phyloP scores from a whole-genome alignment of 768 basidiomycete species.

The Psilocybe tampanensis region DNA sequence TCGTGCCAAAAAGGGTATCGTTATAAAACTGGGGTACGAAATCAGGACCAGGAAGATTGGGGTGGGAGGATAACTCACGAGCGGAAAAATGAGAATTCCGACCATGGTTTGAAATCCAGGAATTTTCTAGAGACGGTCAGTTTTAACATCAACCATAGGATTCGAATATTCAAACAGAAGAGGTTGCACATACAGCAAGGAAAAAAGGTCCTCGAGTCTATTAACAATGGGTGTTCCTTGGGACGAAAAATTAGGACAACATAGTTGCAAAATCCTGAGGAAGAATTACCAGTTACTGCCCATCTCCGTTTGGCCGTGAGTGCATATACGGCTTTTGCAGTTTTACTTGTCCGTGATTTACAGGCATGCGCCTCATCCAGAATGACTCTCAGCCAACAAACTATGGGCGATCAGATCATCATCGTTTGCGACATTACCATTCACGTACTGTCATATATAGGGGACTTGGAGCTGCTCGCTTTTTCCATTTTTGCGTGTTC shows the following conservation, averaged over 20 bases:
- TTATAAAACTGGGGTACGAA: slow-evolving; percentile 77
- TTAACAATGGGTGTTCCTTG: slow-evolving; percentile 94
- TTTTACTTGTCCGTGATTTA: slow-evolving; percentile 87
- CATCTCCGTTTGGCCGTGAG: slow-evolving; percentile 79
- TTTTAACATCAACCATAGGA: background rate
- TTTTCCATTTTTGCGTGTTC: slow-evolving; percentile 79
- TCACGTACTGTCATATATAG: slow-evolving; percentile 70
- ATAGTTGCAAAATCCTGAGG: background rate
- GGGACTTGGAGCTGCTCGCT: slow-evolving; percentile 44
- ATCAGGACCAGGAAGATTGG: background rate
- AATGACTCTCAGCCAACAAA: slow-evolving; percentile 80
- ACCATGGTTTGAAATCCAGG: slow-evolving; percentile 79
- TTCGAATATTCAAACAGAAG: background rate
- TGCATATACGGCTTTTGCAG: slow-evolving; percentile 87
- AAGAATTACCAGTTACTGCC: slow-evolving; percentile 76
- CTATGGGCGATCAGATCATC: slow-evolving; percentile 36
- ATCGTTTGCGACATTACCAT: background rate
- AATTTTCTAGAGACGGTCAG: slow-evolving; percentile 58
- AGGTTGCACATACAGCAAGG: slow-evolving; percentile 54
- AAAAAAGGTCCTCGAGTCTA: slow-evolving; percentile 88
- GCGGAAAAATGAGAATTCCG: slow-evolving; percentile 86
- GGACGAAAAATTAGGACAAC: background rate
- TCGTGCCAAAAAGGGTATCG: slow-evolving; percentile 85
- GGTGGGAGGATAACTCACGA: slow-evolving; percentile 50
- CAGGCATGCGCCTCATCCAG: slow-evolving; percentile 96